Conservation (phyloP, 2,329 filamentous ascomycete genomes). For the Juglanconis sp. region DNA sequence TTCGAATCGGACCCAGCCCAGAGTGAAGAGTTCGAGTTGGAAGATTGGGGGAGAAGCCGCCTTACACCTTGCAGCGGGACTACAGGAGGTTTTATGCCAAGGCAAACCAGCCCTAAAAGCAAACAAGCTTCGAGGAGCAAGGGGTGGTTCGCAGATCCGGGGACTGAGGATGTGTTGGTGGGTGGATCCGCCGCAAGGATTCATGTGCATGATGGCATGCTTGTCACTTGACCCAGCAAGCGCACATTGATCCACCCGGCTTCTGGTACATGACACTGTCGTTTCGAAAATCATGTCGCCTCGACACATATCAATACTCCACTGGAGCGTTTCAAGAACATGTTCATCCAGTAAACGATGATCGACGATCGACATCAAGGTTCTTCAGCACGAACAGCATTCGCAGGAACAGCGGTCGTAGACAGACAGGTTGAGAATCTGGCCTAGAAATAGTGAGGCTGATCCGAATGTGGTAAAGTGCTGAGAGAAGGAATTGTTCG, state of each 20-base stretch:
- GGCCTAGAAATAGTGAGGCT: neutral
- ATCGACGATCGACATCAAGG: slow-evolving; percentile 4
- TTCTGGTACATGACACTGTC: neutral
- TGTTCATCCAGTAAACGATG: neutral
- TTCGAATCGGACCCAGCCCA: neutral
- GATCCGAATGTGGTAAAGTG: neutral
- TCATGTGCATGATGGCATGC: neutral
- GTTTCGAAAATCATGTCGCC: neutral
- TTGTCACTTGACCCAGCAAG: neutral
- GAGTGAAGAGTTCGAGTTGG: neutral
- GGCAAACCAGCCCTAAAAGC: neutral
- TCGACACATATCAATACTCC: neutral
- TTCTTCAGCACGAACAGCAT: neutral
- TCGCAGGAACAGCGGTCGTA: neutral
- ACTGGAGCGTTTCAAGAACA: neutral
- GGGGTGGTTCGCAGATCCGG: neutral
- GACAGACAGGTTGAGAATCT: neutral
- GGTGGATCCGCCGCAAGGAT: neutral
- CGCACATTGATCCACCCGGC: neutral
- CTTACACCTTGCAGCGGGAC: neutral
- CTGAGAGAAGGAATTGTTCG: neutral
- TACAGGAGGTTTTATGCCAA: neutral
- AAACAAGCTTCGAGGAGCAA: neutral
- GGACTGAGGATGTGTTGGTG: neutral
- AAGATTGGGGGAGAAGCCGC: neutral